phyloP scores from a whole-genome alignment of 768 basidiomycete species.

The Glaciozyma antarctica region DNA sequence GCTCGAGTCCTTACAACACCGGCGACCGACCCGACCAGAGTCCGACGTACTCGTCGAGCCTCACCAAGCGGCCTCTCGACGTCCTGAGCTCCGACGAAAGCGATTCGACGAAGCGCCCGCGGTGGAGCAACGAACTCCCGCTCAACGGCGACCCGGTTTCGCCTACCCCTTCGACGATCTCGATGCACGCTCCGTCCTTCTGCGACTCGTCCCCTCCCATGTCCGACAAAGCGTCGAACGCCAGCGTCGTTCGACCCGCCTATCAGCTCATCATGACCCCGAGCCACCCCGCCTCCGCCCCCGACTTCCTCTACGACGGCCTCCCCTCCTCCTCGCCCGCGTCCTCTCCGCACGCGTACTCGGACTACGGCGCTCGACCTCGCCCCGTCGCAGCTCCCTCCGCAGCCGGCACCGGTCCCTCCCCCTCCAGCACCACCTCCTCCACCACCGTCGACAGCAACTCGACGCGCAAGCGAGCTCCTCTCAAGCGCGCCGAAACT shows the following conservation, averaged over 20 bases:
- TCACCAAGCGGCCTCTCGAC: slow-evolving; percentile 18
- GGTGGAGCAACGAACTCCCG: slow-evolving; percentile 5
- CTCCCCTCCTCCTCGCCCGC: slow-evolving; percentile 18
- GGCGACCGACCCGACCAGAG: neutral
- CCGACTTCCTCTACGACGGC: slow-evolving; percentile 24
- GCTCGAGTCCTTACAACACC: slow-evolving; percentile 13
- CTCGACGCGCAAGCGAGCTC: neutral
- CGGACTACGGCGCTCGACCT: neutral
- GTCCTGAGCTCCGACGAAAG: slow-evolving; percentile 10
- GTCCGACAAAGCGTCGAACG: slow-evolving; percentile 12
- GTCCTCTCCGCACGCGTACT: slow-evolving; percentile 21
- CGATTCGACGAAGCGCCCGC: slow-evolving; percentile 13
- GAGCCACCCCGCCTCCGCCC: slow-evolving; percentile 20
- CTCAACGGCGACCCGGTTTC: slow-evolving; percentile 6
- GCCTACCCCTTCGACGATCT: slow-evolving; percentile 20
- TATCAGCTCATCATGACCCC: neutral
- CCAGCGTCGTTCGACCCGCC: neutral
- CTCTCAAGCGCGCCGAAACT: neutral
- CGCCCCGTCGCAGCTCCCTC: too few species aligned
- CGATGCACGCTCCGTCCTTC: slow-evolving; percentile 27
- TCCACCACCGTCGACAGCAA: neutral
- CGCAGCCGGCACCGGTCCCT: slow-evolving; percentile 18
- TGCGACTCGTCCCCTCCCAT: slow-evolving; percentile 28
- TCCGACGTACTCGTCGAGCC: slow-evolving; percentile 11
- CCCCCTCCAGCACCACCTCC: slow-evolving; percentile 5